Percentiles rank a stretch among this genome's conserved stretches.
Evolutionary conservation across 2,329 filamentous ascomycete species (phyloP).

Genomic region (Neofusicoccum cordaticola): DNA sequence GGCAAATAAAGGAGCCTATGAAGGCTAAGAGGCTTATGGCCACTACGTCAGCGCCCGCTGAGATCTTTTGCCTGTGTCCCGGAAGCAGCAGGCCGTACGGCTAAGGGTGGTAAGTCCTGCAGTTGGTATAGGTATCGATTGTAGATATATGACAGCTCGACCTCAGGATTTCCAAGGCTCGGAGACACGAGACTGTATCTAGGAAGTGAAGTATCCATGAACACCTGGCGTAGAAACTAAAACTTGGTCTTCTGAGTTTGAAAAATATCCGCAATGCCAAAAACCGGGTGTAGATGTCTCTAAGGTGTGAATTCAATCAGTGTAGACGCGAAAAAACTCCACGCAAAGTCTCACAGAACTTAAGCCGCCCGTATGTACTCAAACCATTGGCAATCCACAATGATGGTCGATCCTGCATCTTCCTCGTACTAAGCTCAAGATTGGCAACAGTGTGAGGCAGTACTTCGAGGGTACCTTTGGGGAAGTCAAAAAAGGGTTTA

Average conservation of each 20-base stretch:
- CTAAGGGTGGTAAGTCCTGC: no score
- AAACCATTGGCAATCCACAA: neutral
- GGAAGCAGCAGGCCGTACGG: no score
- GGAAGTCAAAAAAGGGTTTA: neutral
- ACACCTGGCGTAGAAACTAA: neutral
- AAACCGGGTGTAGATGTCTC: neutral
- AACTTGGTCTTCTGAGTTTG: neutral
- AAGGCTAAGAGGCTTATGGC: no score
- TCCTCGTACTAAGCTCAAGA: neutral
- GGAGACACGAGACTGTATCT: neutral
- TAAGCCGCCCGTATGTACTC: neutral
- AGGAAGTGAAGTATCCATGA: neutral
- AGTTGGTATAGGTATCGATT: no score
- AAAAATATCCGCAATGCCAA: neutral
- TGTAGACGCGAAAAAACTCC: neutral
- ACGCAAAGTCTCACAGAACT: neutral
- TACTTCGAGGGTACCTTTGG: neutral
- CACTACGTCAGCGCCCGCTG: no score
- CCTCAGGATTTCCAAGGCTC: no score
- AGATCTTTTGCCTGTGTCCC: no score
- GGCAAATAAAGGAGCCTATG: no score
- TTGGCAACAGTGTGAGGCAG: neutral
- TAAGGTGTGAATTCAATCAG: neutral
- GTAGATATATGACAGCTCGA: no score
- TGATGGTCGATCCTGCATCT: neutral